Evolutionary conservation across 2,329 filamentous ascomycete genomes (phyloP), one percentile per base, ranked within the genome.

Genomic region (Fusarium goolgardi): DNA sequence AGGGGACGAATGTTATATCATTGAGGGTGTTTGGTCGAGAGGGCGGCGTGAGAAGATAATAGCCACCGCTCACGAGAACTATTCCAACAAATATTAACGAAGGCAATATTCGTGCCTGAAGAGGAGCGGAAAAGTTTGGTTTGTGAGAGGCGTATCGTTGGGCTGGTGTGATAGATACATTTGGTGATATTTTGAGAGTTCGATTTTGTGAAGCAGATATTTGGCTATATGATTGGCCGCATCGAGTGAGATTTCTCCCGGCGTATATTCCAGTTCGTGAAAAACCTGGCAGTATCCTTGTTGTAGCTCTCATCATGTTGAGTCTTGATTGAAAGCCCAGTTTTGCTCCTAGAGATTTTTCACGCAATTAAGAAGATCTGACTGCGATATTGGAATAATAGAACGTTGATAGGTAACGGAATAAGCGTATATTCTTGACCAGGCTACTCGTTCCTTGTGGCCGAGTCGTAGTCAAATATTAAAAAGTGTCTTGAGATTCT

Each of bases 1-100:
- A 94, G 5, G 87, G 85, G 35, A 85, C 85, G 78, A 93, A 94
- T 25, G 81, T 84, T 57, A 82, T 80, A 16, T 81, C 77, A 78
- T 91, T 89, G 61, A 93, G 83, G 3, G 73, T 75, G 5, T 71
- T 66, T 0, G 71, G 62, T 8, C 59, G 67, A 27, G 73, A 55
- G 9, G 74, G 66, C 0, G 76, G 70, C 1, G 75, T 47, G 31
- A 68, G 35, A 45, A 72, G 55, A 56, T 76, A 79, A 57, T 75
- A 77, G 6, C 67, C 41, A 4, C 69, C 40, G 18, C 71, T 65
- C 39, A 67, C 69, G 32, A 78, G 51, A 34, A 77, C 5, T 7
- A 73, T 43, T 6, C 69, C 51, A 4, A 67, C 35, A 4, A 75
- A 46, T 29, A 77, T 20, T 8, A 73, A 44, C 8, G 75, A 68